Base-by-base conservation (phyloP, 1,284 basidiomycete genomes). In the Grifola frondosa region DNA sequence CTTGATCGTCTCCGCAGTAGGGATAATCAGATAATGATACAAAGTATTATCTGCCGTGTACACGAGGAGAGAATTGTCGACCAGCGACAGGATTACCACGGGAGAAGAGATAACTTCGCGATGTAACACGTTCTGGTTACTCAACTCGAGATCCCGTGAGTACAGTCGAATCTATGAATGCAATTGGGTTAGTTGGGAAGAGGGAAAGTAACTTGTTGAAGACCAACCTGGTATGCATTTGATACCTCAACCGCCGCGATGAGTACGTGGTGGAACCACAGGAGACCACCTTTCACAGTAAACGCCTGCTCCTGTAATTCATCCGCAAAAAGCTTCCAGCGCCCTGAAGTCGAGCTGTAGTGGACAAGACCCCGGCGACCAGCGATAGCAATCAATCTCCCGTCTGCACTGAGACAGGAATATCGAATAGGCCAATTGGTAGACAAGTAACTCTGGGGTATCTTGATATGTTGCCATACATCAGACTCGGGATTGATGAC, bases 401-500 rank as follows among this genome's bases (percentile, higher is more conserved):
- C 97, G 61, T 99, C 97, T 26, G 76, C 78, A 44, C 92, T 97
- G 45, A 99, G 81, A 5, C 90, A 88, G 6, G 95, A 95, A 61
- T 95, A 97, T 29, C 87, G 84, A 30, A 99, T 86, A 0, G 97
- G 97, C 91, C 96, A 97, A 58, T 99, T 97, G 11, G 81, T 77
- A 1, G 92, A 80, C 28, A 98, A 71, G 66, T 99, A 99, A 16
- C 74, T 71, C 56, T 88, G 81, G 0, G 97, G 97, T n/a, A 99
- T 57, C 76, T 93, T 94, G 64, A 97, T 88, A 67, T 92, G 88
- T 56, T 97, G 92, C 93, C 95, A 97, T 7, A 97, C 93, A 58
- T 98, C 96, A 3, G 91, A 92, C 60, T 97, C 95, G n/a, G 96
- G 96, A 60, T 97, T 97, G 63, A 99, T 97, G 36, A 99, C 86